These are phyloP conservation scores for Pseudocercospora pini-densiflorae DNA, from an alignment of 2,329 filamentous ascomycete species.

Conservation along the genomic window DNA sequence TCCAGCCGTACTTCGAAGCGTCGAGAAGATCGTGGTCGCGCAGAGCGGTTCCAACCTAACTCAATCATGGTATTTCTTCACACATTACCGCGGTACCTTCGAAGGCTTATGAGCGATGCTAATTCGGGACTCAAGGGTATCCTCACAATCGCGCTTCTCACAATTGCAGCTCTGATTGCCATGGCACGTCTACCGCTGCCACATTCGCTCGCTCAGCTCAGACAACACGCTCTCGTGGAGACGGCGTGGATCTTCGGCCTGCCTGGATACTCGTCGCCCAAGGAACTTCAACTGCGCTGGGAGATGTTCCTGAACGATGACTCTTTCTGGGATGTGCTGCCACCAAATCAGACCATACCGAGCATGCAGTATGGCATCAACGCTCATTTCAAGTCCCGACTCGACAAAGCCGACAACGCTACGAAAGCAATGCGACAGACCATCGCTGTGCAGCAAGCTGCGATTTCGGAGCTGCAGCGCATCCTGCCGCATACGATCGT, in stretches of 20 bases:
- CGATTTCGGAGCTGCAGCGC: constrained; percentile 13
- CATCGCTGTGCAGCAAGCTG: constrained; percentile 8
- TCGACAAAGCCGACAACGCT: constrained; percentile 10
- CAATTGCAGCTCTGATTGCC: background rate
- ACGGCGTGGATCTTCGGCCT: background rate
- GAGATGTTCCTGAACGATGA: constrained; percentile 5
- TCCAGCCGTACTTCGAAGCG: background rate
- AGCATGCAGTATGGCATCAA: constrained; percentile 18
- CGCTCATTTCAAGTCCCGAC: constrained; percentile 12
- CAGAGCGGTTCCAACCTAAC: constrained; percentile 10
- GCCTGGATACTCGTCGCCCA: constrained; percentile 7
- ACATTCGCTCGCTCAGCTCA: background rate
- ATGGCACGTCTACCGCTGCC: background rate
- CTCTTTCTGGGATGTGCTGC: constrained; percentile 12
- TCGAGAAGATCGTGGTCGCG: background rate
- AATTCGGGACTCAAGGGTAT: constrained; percentile 6
- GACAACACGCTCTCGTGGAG: background rate
- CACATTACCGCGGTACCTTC: constrained; percentile 17
- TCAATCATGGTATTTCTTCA: constrained; percentile 17
- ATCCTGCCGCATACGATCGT: constrained; percentile 15
- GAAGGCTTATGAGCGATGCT: constrained; percentile 8
- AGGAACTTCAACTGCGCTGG: constrained; percentile 8
- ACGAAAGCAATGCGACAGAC: constrained; percentile 2
- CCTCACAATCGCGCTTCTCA: background rate
- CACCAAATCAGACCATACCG: constrained; percentile 9